These are phyloP conservation scores for Mariannaea sp. DNA, from an alignment of 2,329 filamentous ascomycete species.

Conservation along the genomic window DNA sequence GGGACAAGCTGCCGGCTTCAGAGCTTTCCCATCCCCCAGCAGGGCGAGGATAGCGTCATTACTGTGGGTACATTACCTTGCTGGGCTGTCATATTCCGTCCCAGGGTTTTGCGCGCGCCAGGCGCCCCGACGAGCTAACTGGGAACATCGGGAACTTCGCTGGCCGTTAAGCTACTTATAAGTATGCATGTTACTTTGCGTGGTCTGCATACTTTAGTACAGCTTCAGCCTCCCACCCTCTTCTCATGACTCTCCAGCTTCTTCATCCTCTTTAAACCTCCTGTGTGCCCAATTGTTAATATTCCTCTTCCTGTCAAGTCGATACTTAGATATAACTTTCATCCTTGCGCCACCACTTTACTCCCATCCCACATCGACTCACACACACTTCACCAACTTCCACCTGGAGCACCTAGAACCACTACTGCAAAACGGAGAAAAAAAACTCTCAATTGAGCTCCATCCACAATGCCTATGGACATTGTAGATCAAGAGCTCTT, in stretches of 20 bases:
- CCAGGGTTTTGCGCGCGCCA: too few relatives aligned
- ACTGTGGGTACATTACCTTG: slow-evolving; percentile 18
- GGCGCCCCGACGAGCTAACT: too few relatives aligned
- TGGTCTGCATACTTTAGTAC: slow-evolving; percentile 17
- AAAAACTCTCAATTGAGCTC: background rate
- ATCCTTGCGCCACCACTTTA: background rate
- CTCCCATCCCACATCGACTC: background rate
- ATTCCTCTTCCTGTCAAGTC: background rate
- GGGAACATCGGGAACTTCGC: background rate
- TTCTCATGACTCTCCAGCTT: background rate
- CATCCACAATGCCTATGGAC: slow-evolving; percentile 50
- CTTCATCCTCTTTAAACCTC: slow-evolving; percentile 5
- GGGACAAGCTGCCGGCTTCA: slow-evolving; percentile 10
- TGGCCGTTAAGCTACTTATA: too few relatives aligned
- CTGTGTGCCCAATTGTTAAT: background rate
- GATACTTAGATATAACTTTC: too few relatives aligned
- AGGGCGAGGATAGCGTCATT: slow-evolving; percentile 31
- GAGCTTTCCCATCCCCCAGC: background rate
- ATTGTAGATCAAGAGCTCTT: slow-evolving; percentile 59
- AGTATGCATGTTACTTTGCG: too few relatives aligned
- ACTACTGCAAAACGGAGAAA: background rate
- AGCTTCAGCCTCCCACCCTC: slow-evolving; percentile 8
- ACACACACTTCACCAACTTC: background rate
- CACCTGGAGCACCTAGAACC: background rate
- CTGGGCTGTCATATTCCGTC: too few relatives aligned